Evolutionary conservation across 2,329 filamentous ascomycete genomes (phyloP), one percentile per base, ranked within the genome.

Genomic region (Penicillium sp.): DNA sequence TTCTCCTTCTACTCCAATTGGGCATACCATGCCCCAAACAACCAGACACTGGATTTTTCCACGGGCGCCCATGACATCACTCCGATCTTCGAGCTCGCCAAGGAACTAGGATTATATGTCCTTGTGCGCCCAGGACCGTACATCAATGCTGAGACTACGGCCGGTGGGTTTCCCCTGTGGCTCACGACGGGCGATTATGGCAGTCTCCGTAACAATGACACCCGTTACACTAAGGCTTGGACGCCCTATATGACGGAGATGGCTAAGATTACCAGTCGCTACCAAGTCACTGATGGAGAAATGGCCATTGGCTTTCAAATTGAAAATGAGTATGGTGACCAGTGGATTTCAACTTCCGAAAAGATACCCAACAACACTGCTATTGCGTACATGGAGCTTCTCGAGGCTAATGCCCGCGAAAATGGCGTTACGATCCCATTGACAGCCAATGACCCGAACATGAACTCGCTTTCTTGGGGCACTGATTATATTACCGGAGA

Each of bases 101-200:
- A 83, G 60, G 75, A 82, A 39, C 71, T 84, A 24, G 83, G 82
- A 2, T 70, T 85, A 39, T 85, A 84, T 60, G 77, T 84, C 39
- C 79, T 85, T 27, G 78, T 81, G 1, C 76, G 85, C 0, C 83
- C 84, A 0, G 85, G 85, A 0, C 84, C 84, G 0, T 88, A 88
- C 55, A 80, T 86, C 56, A 88, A 88, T 59, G 86, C 85, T 1
- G 86, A 88, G 66, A 78, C 84, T 3, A 86, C 82, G 59, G 84
- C 81, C 1, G 86, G 86, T 31, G 86, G 86, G 0, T 84, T 86
- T 55, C 84, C 86, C 0, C 73, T 85, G 1, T 88, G 85, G 84
- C 69, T 85, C 6, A 87, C 84, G 0, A 86, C 85, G 0, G 85
- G 83, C 60, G 55, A 70, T 73, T 63, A 75, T 74, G 41, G 70